A percentile compares a stretch with the other conserved stretches of the same genome.
Conservation (phyloP, 2,329 filamentous ascomycete genomes). For the Colletotrichum filicis region DNA sequence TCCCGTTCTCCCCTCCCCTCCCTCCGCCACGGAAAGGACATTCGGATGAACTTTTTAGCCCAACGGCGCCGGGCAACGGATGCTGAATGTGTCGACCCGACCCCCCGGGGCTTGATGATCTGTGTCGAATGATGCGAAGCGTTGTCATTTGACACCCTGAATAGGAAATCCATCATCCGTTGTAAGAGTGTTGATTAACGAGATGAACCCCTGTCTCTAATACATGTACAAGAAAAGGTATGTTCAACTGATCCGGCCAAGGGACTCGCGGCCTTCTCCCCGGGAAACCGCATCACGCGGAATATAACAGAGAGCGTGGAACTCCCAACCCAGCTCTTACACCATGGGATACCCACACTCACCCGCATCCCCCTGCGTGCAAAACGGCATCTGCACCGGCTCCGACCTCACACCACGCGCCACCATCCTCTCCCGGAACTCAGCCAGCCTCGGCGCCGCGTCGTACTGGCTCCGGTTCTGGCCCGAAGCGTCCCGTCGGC, state of each 20-base stretch:
- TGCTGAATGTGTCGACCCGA: neutral
- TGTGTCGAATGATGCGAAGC: neutral
- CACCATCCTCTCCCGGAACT: constrained; percentile 82
- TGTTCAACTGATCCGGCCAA: neutral
- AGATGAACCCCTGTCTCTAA: neutral
- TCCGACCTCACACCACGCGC: constrained; percentile 71
- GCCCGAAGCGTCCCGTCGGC: constrained; percentile 71
- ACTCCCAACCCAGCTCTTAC: neutral
- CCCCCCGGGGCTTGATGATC: neutral
- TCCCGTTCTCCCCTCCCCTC: neutral
- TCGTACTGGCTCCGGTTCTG: constrained; percentile 77
- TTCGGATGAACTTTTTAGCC: constrained; percentile 16
- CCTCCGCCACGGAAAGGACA: neutral
- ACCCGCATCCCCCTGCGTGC: constrained; percentile 66
- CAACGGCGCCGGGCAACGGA: constrained; percentile 2
- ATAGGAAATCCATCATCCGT: neutral
- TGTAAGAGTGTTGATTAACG: neutral
- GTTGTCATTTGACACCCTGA: neutral
- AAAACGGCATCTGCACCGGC: constrained; percentile 79
- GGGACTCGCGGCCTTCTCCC: neutral
- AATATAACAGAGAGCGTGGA: too few relatives aligned
- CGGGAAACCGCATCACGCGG: neutral
- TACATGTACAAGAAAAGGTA: neutral
- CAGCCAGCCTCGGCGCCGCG: constrained; percentile 75
- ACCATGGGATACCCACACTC: constrained; percentile 31